These are phyloP conservation scores for Schizopora paradoxa DNA, from an alignment of 1,284 basidiomycete genomes.

Conservation along the genomic window DNA sequence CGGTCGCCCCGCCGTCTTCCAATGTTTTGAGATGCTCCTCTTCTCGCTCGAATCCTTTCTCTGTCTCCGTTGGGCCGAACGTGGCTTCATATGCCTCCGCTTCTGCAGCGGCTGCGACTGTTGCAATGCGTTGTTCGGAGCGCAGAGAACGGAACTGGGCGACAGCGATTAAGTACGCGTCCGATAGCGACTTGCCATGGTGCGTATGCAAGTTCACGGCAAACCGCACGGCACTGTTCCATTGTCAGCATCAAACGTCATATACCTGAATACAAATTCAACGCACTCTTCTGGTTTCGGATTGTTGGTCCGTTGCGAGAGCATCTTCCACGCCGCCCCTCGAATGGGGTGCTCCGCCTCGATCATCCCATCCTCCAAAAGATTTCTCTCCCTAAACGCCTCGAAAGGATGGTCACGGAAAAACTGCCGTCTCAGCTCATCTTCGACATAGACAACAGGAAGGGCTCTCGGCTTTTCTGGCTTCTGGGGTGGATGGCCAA, in stretches of 20 bases:
- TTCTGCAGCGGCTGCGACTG: conserved; percentile 73
- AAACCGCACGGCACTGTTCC: conserved; percentile 72
- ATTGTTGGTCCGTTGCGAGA: conserved; percentile 78
- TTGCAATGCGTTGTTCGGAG: conserved; percentile 78
- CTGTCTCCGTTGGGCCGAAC: conserved; percentile 59
- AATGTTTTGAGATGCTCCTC: conserved; percentile 54
- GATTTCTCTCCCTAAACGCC: conserved; percentile 73
- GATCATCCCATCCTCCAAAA: conserved; percentile 68
- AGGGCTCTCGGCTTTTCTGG: conserved; percentile 50
- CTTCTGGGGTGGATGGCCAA: too few relatives aligned
- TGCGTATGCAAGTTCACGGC: conserved; percentile 71
- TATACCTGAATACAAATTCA: background rate
- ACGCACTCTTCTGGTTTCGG: conserved; percentile 89
- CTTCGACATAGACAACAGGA: conserved; percentile 79
- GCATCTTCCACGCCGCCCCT: conserved; percentile 65
- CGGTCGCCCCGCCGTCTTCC: conserved; percentile 48
- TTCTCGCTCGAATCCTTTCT: conserved; percentile 58
- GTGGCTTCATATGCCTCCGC: conserved; percentile 74
- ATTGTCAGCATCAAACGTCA: conserved; percentile 18
- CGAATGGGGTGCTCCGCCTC: conserved; percentile 50
- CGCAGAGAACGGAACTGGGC: conserved; percentile 84
- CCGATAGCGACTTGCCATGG: conserved; percentile 62
- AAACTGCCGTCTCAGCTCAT: conserved; percentile 85
- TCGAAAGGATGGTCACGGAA: conserved; percentile 97
- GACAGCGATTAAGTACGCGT: conserved; percentile 80